These are phyloP conservation scores for Grosmannia clavigera DNA, from an alignment of 2,329 filamentous ascomycete species.

Conservation along the genomic window DNA sequence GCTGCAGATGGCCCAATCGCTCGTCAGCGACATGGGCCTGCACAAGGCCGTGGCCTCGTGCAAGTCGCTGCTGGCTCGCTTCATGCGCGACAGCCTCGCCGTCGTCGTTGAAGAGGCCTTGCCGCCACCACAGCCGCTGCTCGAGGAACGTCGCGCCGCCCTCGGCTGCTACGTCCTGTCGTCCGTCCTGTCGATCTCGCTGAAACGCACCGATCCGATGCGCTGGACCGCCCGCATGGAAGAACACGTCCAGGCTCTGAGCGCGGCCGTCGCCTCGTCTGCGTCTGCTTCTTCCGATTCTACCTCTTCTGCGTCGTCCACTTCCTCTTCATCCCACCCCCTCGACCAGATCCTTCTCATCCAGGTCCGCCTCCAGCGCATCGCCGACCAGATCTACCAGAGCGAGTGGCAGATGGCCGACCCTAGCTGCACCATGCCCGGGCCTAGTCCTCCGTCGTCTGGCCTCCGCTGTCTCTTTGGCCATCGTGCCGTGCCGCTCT, in stretches of 20 bases:
- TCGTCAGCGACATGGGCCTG: conserved; percentile 35
- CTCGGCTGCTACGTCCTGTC: conserved; percentile 32
- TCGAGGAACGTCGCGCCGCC: conserved; percentile 36
- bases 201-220: conserved; percentile 36
- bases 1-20: conserved; percentile 27
- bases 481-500: conserved; percentile 5
- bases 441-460: background rate
- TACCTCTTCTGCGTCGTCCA: background rate
- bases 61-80: conserved; percentile 6
- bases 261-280: conserved; percentile 30
- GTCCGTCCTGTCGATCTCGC: conserved; percentile 15
- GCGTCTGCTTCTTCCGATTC: background rate
- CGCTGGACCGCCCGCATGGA: conserved; percentile 48
- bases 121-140: background rate
- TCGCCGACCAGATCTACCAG: conserved; percentile 22
- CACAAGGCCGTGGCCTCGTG: conserved; percentile 15
- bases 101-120: conserved; percentile 8
- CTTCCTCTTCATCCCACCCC: conserved; percentile 24
- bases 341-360: conserved; percentile 13
- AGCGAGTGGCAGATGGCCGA: conserved; percentile 14
- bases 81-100: conserved; percentile 4
- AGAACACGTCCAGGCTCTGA: conserved; percentile 37
- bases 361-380: conserved; percentile 27
- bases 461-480: background rate
- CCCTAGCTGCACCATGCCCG: background rate